These are phyloP conservation scores for Pecoramyces ruminantium DNA, from an alignment of 192 early-diverging fungal genomes.

Conservation along the genomic window DNA sequence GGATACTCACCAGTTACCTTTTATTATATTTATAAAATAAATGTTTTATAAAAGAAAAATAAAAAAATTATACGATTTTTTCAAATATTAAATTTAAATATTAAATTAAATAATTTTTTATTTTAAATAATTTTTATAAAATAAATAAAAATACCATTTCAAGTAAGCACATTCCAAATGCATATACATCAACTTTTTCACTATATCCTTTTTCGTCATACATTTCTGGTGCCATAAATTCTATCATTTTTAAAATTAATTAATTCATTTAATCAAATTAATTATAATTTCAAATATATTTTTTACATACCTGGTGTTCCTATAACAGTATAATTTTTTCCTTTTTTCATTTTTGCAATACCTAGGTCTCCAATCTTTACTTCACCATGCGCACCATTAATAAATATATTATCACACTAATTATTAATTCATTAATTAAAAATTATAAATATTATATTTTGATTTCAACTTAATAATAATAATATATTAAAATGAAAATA, in stretches of 20 bases:
- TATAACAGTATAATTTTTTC: background rate
- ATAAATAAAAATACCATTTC: too few relatives aligned
- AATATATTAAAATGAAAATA: too few relatives aligned
- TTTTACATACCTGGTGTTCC: background rate
- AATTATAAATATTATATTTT: too few relatives aligned
- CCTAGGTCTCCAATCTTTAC: slow-evolving; percentile 80
- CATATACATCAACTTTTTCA: slow-evolving; percentile 79
- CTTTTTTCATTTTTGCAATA: slow-evolving; percentile 45
- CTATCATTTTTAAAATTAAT: background rate
- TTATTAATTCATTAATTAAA: too few relatives aligned
- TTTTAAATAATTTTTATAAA: too few relatives aligned
- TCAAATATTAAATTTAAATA: too few relatives aligned
- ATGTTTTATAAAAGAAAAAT: too few relatives aligned
- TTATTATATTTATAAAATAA: background rate
- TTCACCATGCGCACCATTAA: slow-evolving; percentile 74
- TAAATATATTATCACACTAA: slow-evolving; percentile 60
- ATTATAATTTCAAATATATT: too few relatives aligned
- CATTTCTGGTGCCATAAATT: slow-evolving; percentile 84
- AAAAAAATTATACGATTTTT: too few relatives aligned
- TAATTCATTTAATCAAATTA: too few relatives aligned
- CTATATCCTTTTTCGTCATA: slow-evolving; percentile 71
- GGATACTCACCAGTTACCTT: slow-evolving; percentile 72
- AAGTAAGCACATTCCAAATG: slow-evolving; percentile 68
- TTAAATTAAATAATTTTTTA: too few relatives aligned
- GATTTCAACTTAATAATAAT: too few relatives aligned